phyloP scores from a whole-genome alignment of 1,284 basidiomycete species.

The Tetrapyrgos nigripes region DNA sequence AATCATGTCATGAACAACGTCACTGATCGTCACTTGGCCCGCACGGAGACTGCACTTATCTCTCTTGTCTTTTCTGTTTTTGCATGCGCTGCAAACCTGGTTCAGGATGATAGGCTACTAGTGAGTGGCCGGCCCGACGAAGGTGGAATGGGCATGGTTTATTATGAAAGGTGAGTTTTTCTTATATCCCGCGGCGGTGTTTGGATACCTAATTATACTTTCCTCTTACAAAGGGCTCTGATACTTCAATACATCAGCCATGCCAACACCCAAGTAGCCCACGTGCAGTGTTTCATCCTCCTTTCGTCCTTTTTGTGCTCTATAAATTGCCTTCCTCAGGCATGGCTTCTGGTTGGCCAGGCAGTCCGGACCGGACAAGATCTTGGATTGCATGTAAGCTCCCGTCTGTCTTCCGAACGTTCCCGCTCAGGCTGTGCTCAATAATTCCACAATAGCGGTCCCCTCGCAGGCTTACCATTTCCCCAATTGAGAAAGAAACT shows the following conservation, averaged over 20 bases:
- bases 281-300: conserved; percentile 88
- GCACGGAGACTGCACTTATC: conserved; percentile 73
- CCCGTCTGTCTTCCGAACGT: conserved; percentile 1
- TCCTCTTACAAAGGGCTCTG: conserved; percentile 78
- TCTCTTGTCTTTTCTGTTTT: conserved; percentile 84
- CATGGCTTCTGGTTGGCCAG: conserved; percentile 89
- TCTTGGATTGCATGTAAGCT: conserved; percentile 85
- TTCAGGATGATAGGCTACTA: conserved; percentile 73
- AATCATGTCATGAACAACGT: conserved; percentile 74
- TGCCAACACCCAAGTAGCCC: conserved; percentile 79
- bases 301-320: conserved; percentile 90
- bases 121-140: conserved; percentile 67
- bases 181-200: too few relatives aligned
- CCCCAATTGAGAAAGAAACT: conserved; percentile 85
- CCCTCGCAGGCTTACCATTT: conserved; percentile 72
- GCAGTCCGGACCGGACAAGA: conserved; percentile 88
- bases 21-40: conserved; percentile 55
- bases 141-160: conserved; percentile 85
- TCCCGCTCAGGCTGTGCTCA: conserved; percentile 21
- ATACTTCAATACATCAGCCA: conserved; percentile 90
- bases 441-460: conserved; percentile 63
- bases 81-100: conserved; percentile 79
- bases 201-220: too few relatives aligned
- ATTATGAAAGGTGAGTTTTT: conserved; percentile 77
- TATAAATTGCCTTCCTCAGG: conserved; percentile 89